Evolutionary conservation across 2,329 filamentous ascomycete species (phyloP).

Genomic region (Phialophora macrospora): DNA sequence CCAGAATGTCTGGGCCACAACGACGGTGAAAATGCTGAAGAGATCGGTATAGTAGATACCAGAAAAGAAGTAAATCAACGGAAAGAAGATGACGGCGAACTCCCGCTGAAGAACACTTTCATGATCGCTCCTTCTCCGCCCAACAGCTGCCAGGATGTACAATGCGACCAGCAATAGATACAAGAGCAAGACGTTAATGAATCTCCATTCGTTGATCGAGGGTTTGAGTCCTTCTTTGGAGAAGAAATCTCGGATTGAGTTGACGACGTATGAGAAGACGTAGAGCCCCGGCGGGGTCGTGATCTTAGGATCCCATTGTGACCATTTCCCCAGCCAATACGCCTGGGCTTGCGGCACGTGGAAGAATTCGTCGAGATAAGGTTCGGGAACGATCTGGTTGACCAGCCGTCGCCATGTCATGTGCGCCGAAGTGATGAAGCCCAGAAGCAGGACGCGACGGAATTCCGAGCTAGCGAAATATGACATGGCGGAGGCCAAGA

Average conservation of each 20-base stretch:
- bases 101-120: constrained; percentile 34
- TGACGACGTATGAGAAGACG: constrained; percentile 55
- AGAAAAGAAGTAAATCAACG: constrained; percentile 93
- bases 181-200: constrained; percentile 30
- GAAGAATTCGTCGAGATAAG: constrained; percentile 63
- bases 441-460: constrained; percentile 29
- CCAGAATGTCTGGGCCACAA: constrained; percentile 67
- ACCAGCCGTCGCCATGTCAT: constrained; percentile 52
- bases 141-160: constrained; percentile 31
- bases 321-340: constrained; percentile 75
- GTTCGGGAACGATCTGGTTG: constrained; percentile 57
- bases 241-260: constrained; percentile 57
- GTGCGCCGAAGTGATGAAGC: constrained; percentile 32
- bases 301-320: constrained; percentile 92
- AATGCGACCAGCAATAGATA: constrained; percentile 36
- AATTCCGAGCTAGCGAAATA: constrained; percentile 32
- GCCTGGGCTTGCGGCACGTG: constrained; percentile 87
- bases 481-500: constrained; percentile 27
- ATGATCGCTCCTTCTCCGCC: constrained; percentile 60
- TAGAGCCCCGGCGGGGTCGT: constrained; percentile 92
- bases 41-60: constrained; percentile 95
- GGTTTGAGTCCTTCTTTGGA: constrained; percentile 45
- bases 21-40: constrained; percentile 74
- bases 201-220: constrained; percentile 31
- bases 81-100: constrained; percentile 71